A percentile compares a stretch with the other conserved stretches of the same genome.
Evolutionary conservation across 2,329 filamentous ascomycete genomes (phyloP).

Genomic region (Pezicula carpinea): DNA sequence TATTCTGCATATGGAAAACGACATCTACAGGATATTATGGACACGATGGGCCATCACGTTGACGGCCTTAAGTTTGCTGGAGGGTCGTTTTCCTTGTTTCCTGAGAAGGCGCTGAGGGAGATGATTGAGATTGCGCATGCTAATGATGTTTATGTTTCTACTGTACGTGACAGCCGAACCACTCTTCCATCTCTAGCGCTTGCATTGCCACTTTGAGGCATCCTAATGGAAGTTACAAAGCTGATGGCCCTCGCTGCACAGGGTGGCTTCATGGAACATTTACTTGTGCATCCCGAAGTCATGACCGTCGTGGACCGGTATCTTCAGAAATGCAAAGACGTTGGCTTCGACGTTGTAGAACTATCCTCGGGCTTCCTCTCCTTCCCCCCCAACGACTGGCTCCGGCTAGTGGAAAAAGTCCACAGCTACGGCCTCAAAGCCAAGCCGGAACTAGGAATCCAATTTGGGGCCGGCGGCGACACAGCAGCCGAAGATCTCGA

Average conservation of each 20-base stretch:
- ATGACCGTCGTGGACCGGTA: slow-evolving; percentile 44
- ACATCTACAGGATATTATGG: slow-evolving; percentile 46
- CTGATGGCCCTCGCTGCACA: slow-evolving; percentile 12
- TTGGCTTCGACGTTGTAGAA: slow-evolving; percentile 51
- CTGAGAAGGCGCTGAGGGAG: slow-evolving; percentile 39
- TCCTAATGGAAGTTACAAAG: too few species aligned
- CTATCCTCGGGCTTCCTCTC: slow-evolving; percentile 49
- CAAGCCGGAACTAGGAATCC: slow-evolving; percentile 52
- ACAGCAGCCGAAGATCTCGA: slow-evolving; percentile 42
- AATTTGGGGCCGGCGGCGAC: slow-evolving; percentile 52
- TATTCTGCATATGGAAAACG: slow-evolving; percentile 50
- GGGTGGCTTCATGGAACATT: slow-evolving; percentile 51
- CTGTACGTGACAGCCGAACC: slow-evolving; percentile 26
- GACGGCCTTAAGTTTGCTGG: slow-evolving; percentile 53
- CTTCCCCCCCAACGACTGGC: slow-evolving; percentile 48
- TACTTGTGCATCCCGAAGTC: slow-evolving; percentile 43
- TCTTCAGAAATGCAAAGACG: slow-evolving; percentile 44
- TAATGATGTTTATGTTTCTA: slow-evolving; percentile 47
- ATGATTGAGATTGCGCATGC: slow-evolving; percentile 44
- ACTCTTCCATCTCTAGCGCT: neutral
- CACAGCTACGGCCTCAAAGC: slow-evolving; percentile 42
- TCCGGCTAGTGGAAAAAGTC: slow-evolving; percentile 39
- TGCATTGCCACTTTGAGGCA: neutral
- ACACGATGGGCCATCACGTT: slow-evolving; percentile 50
- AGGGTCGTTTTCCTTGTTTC: slow-evolving; percentile 46